A percentile compares a stretch with the other conserved stretches of the same genome.
These are phyloP conservation scores for Capronia americana DNA, from an alignment of 2,329 filamentous ascomycete species.

Conservation along the genomic window DNA sequence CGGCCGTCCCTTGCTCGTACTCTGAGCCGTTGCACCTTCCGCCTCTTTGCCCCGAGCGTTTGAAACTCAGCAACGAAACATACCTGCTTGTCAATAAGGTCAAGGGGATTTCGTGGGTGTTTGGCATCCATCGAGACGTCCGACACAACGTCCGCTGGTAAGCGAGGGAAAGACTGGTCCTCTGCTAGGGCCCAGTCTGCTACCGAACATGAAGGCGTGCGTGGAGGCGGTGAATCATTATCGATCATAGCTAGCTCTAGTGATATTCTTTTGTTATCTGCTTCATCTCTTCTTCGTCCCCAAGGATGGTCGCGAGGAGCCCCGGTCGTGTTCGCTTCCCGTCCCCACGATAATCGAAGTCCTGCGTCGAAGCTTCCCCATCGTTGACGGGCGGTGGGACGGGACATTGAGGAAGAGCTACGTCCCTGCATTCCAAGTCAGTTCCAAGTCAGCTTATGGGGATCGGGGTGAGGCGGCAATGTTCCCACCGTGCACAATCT, in stretches of 20 bases:
- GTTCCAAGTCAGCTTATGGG: not conserved
- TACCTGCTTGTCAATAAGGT: not conserved
- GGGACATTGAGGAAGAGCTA: not conserved
- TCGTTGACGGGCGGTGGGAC: not conserved
- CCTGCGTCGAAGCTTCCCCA: not conserved
- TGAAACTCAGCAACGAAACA: not conserved
- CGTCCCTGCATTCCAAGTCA: not conserved
- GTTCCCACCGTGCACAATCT: not conserved
- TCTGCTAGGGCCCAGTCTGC: not conserved
- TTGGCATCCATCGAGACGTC: not conserved
- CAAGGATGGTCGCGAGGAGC: not conserved
- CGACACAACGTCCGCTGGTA: not conserved
- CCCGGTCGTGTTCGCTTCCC: not conserved
- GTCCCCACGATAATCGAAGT: not conserved
- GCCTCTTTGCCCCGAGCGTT: not conserved
- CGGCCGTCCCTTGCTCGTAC: not conserved
- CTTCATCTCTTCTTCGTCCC: not conserved
- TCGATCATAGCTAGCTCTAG: not conserved
- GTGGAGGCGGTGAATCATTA: not conserved
- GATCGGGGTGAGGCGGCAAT: not conserved
- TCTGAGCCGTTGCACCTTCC: not conserved
- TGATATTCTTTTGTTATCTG: not conserved
- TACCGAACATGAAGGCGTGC: not conserved
- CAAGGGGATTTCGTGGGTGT: not conserved
- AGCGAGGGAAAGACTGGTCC: not conserved